Conservation (phyloP, 225 moss, liverwort and hornwort species). For the Anthoceros angustus region DNA sequence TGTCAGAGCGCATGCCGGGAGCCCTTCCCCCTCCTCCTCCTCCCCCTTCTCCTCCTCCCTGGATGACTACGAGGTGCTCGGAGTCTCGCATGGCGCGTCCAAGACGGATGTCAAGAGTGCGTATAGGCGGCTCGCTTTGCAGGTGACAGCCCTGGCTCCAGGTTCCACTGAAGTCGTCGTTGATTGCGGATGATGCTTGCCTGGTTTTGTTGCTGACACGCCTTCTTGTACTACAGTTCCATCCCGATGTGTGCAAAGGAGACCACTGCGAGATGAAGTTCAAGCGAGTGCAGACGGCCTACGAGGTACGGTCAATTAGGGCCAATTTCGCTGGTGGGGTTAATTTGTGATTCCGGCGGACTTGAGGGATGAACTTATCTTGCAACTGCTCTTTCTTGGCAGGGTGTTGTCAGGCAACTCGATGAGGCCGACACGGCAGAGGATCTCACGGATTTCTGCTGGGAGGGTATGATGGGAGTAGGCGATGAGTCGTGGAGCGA, state of each 20-base stretch:
- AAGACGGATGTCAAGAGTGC: conserved; percentile 31
- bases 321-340: neutral
- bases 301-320: conserved; percentile 11
- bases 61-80: conserved; percentile 14
- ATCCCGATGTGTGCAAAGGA: conserved; percentile 30
- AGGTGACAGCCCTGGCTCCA: neutral
- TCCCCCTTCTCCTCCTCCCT: neutral
- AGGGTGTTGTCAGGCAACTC: neutral
- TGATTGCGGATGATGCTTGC: neutral
- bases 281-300: conserved; percentile 31
- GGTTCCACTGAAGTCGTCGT: neutral
- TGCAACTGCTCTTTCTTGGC: neutral
- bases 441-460: conserved; percentile 6
- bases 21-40: neutral
- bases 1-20: neutral
- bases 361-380: neutral
- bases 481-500: conserved; percentile 8
- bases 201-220: neutral
- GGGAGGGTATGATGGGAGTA: conserved; percentile 10
- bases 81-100: conserved; percentile 21
- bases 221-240: conserved; percentile 13
- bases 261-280: conserved; percentile 23
- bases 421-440: neutral
- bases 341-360: neutral
- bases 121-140: conserved; percentile 25